Evolutionary conservation across 2,329 filamentous ascomycete species (phyloP), one percentile per base, ranked within the genome.

Genomic region (Aspergillus tamarii): DNA sequence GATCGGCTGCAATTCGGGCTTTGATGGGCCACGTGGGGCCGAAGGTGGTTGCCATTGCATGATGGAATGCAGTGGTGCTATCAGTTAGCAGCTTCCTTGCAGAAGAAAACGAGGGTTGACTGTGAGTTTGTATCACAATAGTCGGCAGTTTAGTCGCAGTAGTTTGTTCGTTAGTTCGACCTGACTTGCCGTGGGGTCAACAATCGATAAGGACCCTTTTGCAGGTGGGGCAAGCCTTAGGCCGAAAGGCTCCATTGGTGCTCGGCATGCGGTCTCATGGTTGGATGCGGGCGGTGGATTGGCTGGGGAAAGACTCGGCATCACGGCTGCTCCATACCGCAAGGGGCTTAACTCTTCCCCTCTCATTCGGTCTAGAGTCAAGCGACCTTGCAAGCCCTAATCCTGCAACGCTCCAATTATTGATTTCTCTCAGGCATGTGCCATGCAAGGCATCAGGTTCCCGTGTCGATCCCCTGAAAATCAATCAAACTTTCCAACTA

Each of bases 381-480:
- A 36, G 12, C 16, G 34, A 6, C 34, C 34, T 9, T 21, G 12
- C 52, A 55, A 55, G 52, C 52, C 52, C 52, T 54, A 54, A 54
- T 21, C 32, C 19, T 7, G 9, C 32, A 36, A 14, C 12, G 7
- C 7, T 39, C 52, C 52, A 55, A 55, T 55, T 26, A 55, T 39
- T 28, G 32, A 23, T 14, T 8, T 16, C 4, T 36, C 7, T 23
- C 32, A 23, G 21, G 32, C 52, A 55, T 55, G 52, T 55, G 52
- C 52, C 52, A 55, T 55, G 48, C 48, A 52, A 52, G 48, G 48
- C 28, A 52, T 52, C 48, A 52, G 48, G 48, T 52, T 52, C 48
- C 28, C 19, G 48, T 52, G 48, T 52, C 46, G 46, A 50, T 50
- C 46, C 23, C 46, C 14, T 28, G 5, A 19, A 19, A 19, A 41